Evolutionary conservation across 1,284 basidiomycete species (phyloP), one percentile per base, ranked within the genome.

Genomic region (Leccinum subspadiceum): DNA sequence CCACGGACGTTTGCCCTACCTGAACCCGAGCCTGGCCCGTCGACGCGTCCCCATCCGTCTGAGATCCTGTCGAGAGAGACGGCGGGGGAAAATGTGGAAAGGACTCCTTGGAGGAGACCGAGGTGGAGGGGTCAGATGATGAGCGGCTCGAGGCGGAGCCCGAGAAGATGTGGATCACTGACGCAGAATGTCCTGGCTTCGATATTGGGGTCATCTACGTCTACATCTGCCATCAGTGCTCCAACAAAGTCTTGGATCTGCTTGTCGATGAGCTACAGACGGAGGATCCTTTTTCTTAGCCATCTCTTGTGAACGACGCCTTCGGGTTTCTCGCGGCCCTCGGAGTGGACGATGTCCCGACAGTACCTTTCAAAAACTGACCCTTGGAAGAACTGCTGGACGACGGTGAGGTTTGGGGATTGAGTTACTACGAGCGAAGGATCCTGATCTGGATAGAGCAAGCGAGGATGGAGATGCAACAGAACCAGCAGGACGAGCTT

Each of bases 401-500:
- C 0, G 65, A 71, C 2, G 70, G 62, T 1, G 64, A 76, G 8
- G 67, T 83, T 24, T 85, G 84, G 84, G 52, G 37, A 0, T 75
- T 82, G 71, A 81, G 78, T 9, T 55, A 41, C 7, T 5, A 37
- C 0, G 83, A 85, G 63, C 77, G 84, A 7, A 50, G 60, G 2
- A 60, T 51, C 1, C 29, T 29, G 29, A 29, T 29, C 29, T 29
- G 29, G 29, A 29, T 29, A 29, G 68, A 71, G 15, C 56, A 70
- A 54, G 68, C 72, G 15, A 68, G 72, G 2, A 60, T 66, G 3
- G 56, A 62, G 5, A 54, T 71, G n/a, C 74, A 77, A 51, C 61
- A 72, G 9, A 71, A 66, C 7, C 74, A 78, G 41, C 69, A 75
- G 1, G 70, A 74, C 61, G 78, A 75, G 20, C 78, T 78, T 35